These are phyloP conservation scores for Toxicodendron radicans DNA, from an alignment of 345 rosid species.

Conservation along the genomic window DNA sequence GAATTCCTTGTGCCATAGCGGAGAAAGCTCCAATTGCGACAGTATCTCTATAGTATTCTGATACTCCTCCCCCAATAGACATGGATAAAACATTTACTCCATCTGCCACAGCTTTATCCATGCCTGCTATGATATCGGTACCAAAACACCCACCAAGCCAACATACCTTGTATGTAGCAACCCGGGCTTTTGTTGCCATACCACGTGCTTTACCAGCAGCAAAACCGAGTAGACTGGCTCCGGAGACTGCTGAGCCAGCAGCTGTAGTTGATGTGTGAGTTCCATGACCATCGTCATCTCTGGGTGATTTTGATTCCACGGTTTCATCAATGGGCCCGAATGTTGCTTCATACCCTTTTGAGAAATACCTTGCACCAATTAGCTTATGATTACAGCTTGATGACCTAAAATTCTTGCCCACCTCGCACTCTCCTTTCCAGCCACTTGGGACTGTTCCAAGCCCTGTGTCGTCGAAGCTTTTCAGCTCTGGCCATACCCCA, in stretches of 20 bases:
- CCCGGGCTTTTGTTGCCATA: conserved; percentile 60
- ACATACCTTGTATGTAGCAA: conserved; percentile 62
- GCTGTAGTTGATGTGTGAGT: conserved; percentile 65
- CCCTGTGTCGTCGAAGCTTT: conserved; percentile 56
- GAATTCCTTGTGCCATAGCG: conserved; percentile 50
- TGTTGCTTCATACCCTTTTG: conserved; percentile 51
- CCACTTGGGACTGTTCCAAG: conserved; percentile 53
- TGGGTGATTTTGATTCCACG: conserved; percentile 59
- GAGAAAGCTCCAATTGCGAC: conserved; percentile 60
- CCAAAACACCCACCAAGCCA: conserved; percentile 71
- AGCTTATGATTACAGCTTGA: conserved; percentile 61
- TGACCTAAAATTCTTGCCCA: conserved; percentile 40
- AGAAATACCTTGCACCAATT: conserved; percentile 59
- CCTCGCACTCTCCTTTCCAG: conserved; percentile 66
- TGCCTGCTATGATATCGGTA: conserved; percentile 56
- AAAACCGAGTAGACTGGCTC: conserved; percentile 55
- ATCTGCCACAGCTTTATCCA: conserved; percentile 55
- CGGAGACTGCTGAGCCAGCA: conserved; percentile 47
- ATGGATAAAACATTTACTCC: conserved; percentile 65
- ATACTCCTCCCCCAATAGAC: conserved; percentile 61
- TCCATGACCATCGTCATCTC: conserved; percentile 74
- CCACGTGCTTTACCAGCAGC: conserved; percentile 65
- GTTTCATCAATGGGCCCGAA: conserved; percentile 47
- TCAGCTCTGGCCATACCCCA: conserved; percentile 65
- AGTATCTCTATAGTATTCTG: conserved; percentile 54